Base-by-base conservation (phyloP, 1,139 yeast species). In the Debaryomycetaceae sp. region DNA sequence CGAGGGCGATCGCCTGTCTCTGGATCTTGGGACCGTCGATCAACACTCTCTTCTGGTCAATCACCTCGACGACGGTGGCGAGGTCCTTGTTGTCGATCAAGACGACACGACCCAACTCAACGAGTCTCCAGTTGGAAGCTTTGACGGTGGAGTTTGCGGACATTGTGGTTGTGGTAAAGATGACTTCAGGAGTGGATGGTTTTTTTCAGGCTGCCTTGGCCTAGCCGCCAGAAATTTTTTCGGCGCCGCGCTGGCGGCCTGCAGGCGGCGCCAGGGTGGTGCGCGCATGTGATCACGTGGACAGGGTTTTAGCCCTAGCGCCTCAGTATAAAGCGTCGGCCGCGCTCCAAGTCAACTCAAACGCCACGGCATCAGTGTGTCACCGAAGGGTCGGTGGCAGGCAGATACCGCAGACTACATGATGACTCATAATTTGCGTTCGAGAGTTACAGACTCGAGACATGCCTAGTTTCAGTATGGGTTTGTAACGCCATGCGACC, bases 51-150 rank as follows among this genome's bases (percentile, higher is more conserved):
- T 85, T 88, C 80, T 89, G 96, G 79, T 93, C 97, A 65, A 93
- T 85, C 75, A 93, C 86, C 78, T 93, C 98, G 61, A 88, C 96
- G 61, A 89, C 79, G 65, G 94, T 75, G 60, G 96, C 97, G 64
- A 89, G 76, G 43, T 62, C 61, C 73, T 84, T 83, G 74, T 78
- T 75, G 79, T 78, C 71, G 67, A 91, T 66, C 65, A 89, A 83
- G 71, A 89, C 96, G 65, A 93, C 86, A 78, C 98, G 96, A 69
- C 99, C 99, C 64, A 89, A 84, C 79, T 91, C 96, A 68, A 93
- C 98, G 67, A 78, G 82, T 83, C 96, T 86, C 97, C 96, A 89
- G 89, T 84, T 85, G 71, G 95, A 78, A 69, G 95, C 84, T 78
- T 84, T 83, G 71, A 89, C 93, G 65, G 83, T 74, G 66, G 95